Evolutionary conservation across 768 basidiomycete species (phyloP).

Genomic region (Lactarius hengduanensis): DNA sequence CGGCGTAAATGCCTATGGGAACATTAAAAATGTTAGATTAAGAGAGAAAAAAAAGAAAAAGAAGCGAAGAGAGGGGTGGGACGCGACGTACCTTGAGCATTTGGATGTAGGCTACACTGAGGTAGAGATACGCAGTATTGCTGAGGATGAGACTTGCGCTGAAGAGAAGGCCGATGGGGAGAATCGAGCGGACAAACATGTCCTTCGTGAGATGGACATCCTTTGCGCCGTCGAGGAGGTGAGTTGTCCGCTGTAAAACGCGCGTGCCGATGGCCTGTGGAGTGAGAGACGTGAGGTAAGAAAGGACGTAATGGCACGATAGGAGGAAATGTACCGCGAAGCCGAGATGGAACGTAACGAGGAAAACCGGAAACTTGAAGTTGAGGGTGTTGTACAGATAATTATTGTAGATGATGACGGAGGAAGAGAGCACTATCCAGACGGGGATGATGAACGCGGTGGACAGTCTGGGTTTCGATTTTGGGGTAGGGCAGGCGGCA

Average conservation of each 20-base stretch:
- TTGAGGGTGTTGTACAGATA: slow-evolving; percentile 77
- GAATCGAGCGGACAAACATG: slow-evolving; percentile 79
- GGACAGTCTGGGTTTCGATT: slow-evolving; percentile 54
- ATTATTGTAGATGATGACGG: slow-evolving; percentile 97
- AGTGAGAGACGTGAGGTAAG: not conserved
- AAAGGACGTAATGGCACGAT: slow-evolving; percentile 16
- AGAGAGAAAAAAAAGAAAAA: not conserved
- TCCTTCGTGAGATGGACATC: slow-evolving; percentile 79
- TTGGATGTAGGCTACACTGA: slow-evolving; percentile 93
- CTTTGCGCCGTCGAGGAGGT: slow-evolving; percentile 72
- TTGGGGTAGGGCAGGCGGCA: slow-evolving; percentile 43
- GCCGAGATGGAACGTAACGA: slow-evolving; percentile 82
- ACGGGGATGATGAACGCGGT: slow-evolving; percentile 78
- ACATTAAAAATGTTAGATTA: not conserved
- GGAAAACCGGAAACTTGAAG: slow-evolving; percentile 90
- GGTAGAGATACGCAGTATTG: slow-evolving; percentile 90
- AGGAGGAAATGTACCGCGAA: slow-evolving; percentile 49
- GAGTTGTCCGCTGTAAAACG: slow-evolving; percentile 76
- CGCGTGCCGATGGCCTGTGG: slow-evolving; percentile 78
- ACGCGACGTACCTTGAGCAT: slow-evolving; percentile 73
- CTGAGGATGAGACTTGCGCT: slow-evolving; percentile 86
- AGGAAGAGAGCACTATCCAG: slow-evolving; percentile 88
- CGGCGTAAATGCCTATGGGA: slow-evolving; percentile 76
- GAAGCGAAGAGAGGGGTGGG: not conserved
- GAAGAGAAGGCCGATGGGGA: slow-evolving; percentile 93